These are phyloP conservation scores for Solanum sparsipilum DNA, from an alignment of 257 asterid species.

Conservation along the genomic window DNA sequence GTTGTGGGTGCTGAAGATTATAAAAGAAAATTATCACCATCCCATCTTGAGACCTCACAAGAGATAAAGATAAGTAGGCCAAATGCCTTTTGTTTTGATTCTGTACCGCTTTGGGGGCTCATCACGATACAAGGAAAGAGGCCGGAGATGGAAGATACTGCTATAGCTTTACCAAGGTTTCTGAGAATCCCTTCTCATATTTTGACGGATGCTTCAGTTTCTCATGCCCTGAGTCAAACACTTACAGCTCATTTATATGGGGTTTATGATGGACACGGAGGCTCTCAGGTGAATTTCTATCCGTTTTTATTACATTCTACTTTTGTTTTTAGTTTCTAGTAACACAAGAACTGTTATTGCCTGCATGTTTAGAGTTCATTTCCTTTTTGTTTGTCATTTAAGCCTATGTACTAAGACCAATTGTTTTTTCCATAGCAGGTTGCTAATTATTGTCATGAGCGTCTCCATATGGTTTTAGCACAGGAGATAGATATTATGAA, in stretches of 20 bases:
- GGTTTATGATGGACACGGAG: slow-evolving; percentile 96
- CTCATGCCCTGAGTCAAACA: slow-evolving; percentile 22
- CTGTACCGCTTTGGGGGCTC: slow-evolving; percentile 71
- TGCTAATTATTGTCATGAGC: slow-evolving; percentile 66
- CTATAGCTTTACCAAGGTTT: slow-evolving; percentile 46
- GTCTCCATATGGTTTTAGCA: slow-evolving; percentile 51
- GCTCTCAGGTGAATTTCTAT: slow-evolving; percentile 46
- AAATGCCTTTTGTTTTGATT: slow-evolving; percentile 12
- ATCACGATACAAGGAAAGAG: slow-evolving; percentile 58
- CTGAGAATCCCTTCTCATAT: slow-evolving; percentile 44
- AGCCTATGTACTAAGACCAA: background rate
- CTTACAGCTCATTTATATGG: slow-evolving; percentile 57
- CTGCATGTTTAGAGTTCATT: background rate
- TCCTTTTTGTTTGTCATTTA: background rate
- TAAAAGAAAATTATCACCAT: slow-evolving; percentile 21
- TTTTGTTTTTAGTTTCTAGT: background rate
- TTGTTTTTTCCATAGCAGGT: slow-evolving; percentile 31
- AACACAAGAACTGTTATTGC: background rate
- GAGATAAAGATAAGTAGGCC: slow-evolving; percentile 30
- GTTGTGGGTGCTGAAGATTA: slow-evolving; percentile 19
- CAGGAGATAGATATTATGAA: slow-evolving; percentile 46
- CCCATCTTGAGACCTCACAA: slow-evolving; percentile 35
- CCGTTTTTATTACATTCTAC: background rate
- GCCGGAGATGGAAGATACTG: slow-evolving; percentile 83
- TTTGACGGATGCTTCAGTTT: slow-evolving; percentile 32